Percentiles rank a stretch among this genome's conserved stretches.
Evolutionary conservation across 1,284 basidiomycete species (phyloP).

Genomic region (Cryptococcus wingfieldii): DNA sequence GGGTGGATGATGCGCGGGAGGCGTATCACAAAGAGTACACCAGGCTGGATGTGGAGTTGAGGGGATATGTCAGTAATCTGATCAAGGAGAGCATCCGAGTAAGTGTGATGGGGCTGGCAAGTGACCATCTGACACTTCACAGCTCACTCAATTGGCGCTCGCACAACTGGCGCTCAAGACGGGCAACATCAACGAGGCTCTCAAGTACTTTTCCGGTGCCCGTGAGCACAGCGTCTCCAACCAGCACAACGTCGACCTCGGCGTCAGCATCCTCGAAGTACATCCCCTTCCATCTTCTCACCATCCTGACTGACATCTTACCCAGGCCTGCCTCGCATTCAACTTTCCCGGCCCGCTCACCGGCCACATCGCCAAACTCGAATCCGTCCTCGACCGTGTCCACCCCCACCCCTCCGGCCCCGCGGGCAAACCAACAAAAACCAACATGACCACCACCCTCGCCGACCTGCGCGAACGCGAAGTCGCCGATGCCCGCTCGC

Average conservation of each 20-base stretch:
- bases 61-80: constrained; percentile 43
- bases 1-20: constrained; percentile 13
- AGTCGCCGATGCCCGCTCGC: constrained; percentile 22
- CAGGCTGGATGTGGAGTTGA: constrained; percentile 39
- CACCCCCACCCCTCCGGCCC: constrained; percentile 20
- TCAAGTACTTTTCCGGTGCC: constrained; percentile 27
- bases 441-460: constrained; percentile 29
- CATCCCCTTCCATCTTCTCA: neutral
- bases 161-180: constrained; percentile 34
- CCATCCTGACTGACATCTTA: neutral
- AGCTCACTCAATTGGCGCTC: constrained; percentile 43
- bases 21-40: constrained; percentile 9
- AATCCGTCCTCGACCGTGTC: constrained; percentile 34
- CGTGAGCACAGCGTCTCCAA: constrained; percentile 37
- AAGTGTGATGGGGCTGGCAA: constrained; percentile 6
- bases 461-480: constrained; percentile 30
- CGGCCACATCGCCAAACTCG: constrained; percentile 38
- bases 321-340: constrained; percentile 32
- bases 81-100: constrained; percentile 47
- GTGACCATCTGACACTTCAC: neutral
- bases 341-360: constrained; percentile 27
- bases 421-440: neutral
- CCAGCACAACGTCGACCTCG: constrained; percentile 38
- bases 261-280: constrained; percentile 36
- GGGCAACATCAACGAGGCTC: constrained; percentile 24